Percentiles rank a stretch among this genome's conserved stretches.
Conservation (phyloP, 1,139 yeast genomes). For the Geotrichum australiense region DNA sequence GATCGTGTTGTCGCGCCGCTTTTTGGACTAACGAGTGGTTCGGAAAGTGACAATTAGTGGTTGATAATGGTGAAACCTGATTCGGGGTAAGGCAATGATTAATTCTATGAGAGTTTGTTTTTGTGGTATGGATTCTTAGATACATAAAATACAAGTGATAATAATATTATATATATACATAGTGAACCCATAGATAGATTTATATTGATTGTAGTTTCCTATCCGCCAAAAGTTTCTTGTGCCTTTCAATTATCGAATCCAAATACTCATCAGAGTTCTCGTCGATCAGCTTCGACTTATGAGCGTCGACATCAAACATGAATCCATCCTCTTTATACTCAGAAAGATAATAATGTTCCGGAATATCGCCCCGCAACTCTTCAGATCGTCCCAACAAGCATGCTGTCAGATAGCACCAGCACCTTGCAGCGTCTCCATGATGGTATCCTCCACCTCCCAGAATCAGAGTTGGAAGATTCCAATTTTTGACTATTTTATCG, state of each 20-base stretch:
- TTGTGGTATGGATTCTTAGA: too few relatives aligned
- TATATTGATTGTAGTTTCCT: too few relatives aligned
- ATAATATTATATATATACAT: too few relatives aligned
- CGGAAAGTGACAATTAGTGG: neutral
- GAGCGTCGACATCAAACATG: constrained; percentile 44
- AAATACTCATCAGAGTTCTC: constrained; percentile 32
- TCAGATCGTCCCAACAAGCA: constrained; percentile 26
- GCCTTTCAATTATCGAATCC: constrained; percentile 8
- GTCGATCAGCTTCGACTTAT: constrained; percentile 38
- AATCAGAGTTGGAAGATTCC: constrained; percentile 38
- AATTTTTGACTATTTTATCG: constrained; percentile 30
- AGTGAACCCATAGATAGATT: too few relatives aligned
- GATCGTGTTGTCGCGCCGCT: constrained; percentile 35
- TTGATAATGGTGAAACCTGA: too few relatives aligned
- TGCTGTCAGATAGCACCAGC: constrained; percentile 55
- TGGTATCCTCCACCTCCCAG: constrained; percentile 81
- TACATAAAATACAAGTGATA: too few relatives aligned
- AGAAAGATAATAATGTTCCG: constrained; percentile 46
- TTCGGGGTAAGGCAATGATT: too few relatives aligned
- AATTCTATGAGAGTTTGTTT: too few relatives aligned
- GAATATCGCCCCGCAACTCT: constrained; percentile 39
- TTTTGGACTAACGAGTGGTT: constrained; percentile 28
- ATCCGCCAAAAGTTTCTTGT: constrained; percentile 1
- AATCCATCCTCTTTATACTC: constrained; percentile 43
- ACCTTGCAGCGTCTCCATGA: constrained; percentile 54